These are phyloP conservation scores for Penicillium alfredii DNA, from an alignment of 495 filamentous ascomycete species.

Conservation along the genomic window DNA sequence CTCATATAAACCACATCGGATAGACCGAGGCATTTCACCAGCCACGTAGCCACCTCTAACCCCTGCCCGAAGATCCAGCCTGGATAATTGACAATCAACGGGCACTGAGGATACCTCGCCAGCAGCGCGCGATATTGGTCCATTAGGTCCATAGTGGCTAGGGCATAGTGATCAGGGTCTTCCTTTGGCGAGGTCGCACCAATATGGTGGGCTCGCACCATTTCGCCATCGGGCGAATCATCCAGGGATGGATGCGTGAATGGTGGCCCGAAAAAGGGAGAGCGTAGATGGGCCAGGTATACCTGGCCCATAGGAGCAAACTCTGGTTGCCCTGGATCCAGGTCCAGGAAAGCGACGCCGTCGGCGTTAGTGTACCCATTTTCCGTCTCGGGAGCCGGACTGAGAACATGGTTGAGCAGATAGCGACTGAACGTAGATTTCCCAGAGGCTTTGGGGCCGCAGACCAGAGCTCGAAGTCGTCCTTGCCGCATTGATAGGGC, in stretches of 20 bases:
- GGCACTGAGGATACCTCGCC: constrained; percentile 37
- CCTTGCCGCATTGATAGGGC: constrained; percentile 32
- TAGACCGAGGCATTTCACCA: constrained; percentile 46
- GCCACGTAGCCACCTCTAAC: constrained; percentile 59
- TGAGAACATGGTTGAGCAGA: constrained; percentile 70
- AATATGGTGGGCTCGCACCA: constrained; percentile 66
- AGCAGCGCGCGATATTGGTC: constrained; percentile 51
- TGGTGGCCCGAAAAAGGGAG: constrained; percentile 65
- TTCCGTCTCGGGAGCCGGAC: constrained; percentile 34
- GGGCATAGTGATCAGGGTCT: constrained; percentile 64
- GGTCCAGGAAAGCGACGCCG: constrained; percentile 62
- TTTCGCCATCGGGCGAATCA: constrained; percentile 24
- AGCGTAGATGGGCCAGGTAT: constrained; percentile 58
- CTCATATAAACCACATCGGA: constrained; percentile 72
- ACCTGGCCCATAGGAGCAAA: constrained; percentile 71
- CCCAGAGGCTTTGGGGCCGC: constrained; percentile 76
- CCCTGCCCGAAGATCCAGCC: constrained; percentile 78
- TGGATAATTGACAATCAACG: constrained; percentile 74
- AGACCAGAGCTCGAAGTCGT: constrained; percentile 51
- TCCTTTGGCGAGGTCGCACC: constrained; percentile 62
- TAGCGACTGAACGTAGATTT: constrained; percentile 81
- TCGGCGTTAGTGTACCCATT: constrained; percentile 30
- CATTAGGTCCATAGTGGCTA: constrained; percentile 63
- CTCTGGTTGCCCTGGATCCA: constrained; percentile 82
- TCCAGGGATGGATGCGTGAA: constrained; percentile 60